phyloP scores from a whole-genome alignment of 2,329 filamentous ascomycete genomes.

The Aureobasidium sp. region DNA sequence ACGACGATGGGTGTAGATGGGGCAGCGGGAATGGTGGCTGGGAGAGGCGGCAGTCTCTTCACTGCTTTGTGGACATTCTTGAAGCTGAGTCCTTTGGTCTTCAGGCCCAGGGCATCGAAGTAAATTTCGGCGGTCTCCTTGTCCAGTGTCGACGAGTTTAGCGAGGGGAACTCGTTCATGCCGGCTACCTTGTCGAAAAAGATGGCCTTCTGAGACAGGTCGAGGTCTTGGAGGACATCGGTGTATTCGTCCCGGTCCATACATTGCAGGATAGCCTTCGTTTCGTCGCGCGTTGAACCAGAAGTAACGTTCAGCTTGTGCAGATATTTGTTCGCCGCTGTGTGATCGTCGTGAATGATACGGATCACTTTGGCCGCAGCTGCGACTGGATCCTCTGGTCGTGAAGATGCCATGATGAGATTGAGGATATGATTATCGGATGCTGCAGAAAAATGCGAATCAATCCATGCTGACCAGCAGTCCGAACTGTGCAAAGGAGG shows the following conservation, averaged over 20 bases:
- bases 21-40: neutral
- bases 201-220: constrained; percentile 2
- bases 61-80: constrained; percentile 10
- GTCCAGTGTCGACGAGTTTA: neutral
- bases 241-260: constrained; percentile 16
- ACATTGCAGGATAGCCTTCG: neutral
- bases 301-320: neutral
- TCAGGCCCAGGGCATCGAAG: constrained; percentile 5
- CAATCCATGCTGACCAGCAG: neutral
- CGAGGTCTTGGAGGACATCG: constrained; percentile 14
- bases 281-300: neutral
- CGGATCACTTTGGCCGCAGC: constrained; percentile 13
- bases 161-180: neutral
- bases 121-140: constrained; percentile 2
- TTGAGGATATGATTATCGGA: neutral
- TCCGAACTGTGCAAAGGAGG: neutral
- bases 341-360: constrained; percentile 6
- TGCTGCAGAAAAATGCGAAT: neutral
- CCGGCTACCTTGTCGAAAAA: constrained; percentile 8
- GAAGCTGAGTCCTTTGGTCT: neutral
- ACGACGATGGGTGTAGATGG: neutral
- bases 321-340: constrained; percentile 4
- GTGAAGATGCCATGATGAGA: neutral
- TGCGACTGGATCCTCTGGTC: neutral
- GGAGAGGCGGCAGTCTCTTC: neutral